phyloP scores from a whole-genome alignment of 352 stramenopile species.

The Phytophthora pseudosyringae region DNA sequence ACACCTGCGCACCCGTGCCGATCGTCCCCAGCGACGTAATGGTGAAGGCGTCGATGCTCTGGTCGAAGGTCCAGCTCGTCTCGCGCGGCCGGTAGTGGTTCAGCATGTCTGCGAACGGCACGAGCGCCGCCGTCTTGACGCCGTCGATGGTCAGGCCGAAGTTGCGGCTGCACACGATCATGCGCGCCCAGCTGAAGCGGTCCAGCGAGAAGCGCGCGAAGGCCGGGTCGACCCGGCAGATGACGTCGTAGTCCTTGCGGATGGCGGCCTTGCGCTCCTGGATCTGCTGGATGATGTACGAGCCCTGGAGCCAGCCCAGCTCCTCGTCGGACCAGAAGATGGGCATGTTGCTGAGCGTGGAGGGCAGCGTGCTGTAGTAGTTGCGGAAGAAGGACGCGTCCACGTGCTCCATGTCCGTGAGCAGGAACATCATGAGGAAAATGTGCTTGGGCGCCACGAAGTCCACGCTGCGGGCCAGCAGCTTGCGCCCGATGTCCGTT shows the following conservation, averaged over 20 bases:
- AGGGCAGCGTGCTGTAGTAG: conserved; percentile 98
- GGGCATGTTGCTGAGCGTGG: conserved; percentile 97
- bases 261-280: conserved; percentile 96
- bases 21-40: conserved; percentile 90
- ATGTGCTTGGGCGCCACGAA: conserved; percentile 99
- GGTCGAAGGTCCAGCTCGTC: conserved; percentile 95
- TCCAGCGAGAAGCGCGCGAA: conserved; percentile 95
- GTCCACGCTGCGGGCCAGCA: conserved; percentile 93
- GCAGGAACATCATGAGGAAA: conserved; percentile 99
- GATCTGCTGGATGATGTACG: conserved; percentile 95
- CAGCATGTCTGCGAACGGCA: conserved; percentile 99
- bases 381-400: conserved; percentile 89
- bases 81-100: conserved; percentile 99
- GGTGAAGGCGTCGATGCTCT: conserved; percentile 85
- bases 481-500: conserved; percentile 94
- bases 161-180: conserved; percentile 99
- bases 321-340: conserved; percentile 99
- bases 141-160: conserved; percentile 98
- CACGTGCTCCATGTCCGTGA: conserved; percentile 95
- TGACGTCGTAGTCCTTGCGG: conserved; percentile 96
- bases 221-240: conserved; percentile 92
- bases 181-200: conserved; percentile 98
- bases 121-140: conserved; percentile 96
- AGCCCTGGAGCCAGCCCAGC: conserved; percentile 91
- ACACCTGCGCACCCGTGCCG: conserved; percentile 93